Percentiles rank a stretch among this genome's conserved stretches.
Evolutionary conservation across 495 filamentous ascomycete genomes (phyloP).

Genomic region (Hypoxylon rickii): DNA sequence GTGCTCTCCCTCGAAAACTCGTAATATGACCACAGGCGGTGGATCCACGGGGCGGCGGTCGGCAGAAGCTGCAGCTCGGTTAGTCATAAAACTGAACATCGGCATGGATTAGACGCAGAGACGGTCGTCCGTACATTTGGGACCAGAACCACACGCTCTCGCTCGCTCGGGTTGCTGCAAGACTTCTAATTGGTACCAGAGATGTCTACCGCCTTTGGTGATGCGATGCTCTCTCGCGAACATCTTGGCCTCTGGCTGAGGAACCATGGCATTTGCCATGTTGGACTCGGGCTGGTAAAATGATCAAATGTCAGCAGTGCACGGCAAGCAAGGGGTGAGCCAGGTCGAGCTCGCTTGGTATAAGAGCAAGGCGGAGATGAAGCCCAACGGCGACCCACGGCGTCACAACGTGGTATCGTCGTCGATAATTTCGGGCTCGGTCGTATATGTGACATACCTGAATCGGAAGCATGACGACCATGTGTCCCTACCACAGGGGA

Average conservation of each 20-base stretch:
- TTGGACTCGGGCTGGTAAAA: conserved; percentile 40
- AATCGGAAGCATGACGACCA: conserved; percentile 29
- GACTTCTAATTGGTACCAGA: conserved; percentile 83
- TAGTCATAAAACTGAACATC: conserved; percentile 6
- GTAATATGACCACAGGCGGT: conserved; percentile 92
- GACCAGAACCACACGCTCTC: conserved; percentile 93
- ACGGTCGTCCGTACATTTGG: conserved; percentile 73
- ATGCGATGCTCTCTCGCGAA: conserved; percentile 60
- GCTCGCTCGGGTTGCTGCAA: conserved; percentile 95
- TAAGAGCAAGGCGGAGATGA: too few relatives aligned
- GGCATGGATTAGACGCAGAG: conserved; percentile 1
- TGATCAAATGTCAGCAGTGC: conserved; percentile 14
- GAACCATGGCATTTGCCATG: conserved; percentile 51
- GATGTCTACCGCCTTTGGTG: conserved; percentile 76
- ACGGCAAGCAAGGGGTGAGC: not conserved
- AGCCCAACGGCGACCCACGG: not conserved
- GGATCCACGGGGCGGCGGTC: conserved; percentile 97
- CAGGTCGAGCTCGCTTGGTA: too few relatives aligned
- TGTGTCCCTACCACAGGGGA: conserved; percentile 1
- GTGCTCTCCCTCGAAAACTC: conserved; percentile 78
- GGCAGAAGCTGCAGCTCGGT: conserved; percentile 70
- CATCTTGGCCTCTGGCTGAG: conserved; percentile 46
- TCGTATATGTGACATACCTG: conserved; percentile 30
- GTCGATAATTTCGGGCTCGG: conserved; percentile 3
- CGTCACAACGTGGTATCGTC: not conserved